Evolutionary conservation across 192 early-diverging fungal species (phyloP).

Genomic region (Backusella macrospora): DNA sequence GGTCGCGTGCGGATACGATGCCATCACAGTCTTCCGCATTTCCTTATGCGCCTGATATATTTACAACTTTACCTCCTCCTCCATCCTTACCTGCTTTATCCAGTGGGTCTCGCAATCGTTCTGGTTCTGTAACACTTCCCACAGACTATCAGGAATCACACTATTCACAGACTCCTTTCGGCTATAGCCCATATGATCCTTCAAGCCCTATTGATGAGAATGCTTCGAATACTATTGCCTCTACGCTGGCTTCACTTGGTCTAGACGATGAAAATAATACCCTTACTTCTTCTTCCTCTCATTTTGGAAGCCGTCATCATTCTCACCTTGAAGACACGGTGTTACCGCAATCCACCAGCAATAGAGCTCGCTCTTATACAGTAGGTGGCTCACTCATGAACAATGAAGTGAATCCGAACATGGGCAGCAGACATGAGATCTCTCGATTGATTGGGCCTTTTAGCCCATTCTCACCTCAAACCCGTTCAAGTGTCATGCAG

Average conservation of each 20-base stretch:
- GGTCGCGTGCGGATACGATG: slow-evolving; percentile 38
- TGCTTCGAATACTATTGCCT: slow-evolving; percentile 26
- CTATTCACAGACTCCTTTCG: slow-evolving; percentile 3
- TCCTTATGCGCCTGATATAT: slow-evolving; percentile 29
- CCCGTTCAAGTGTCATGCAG: slow-evolving; percentile 16
- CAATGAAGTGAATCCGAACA: background rate
- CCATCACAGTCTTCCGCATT: slow-evolving; percentile 34
- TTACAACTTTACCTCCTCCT: slow-evolving; percentile 10
- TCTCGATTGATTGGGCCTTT: slow-evolving; percentile 15
- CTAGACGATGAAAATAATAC: slow-evolving; percentile 28
- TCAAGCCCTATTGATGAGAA: slow-evolving; percentile 24
- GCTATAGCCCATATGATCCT: slow-evolving; percentile 14
- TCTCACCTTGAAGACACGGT: background rate
- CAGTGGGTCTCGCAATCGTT: slow-evolving; percentile 18
- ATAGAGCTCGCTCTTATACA: slow-evolving; percentile 29
- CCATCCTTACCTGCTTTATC: background rate
- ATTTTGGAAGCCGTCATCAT: slow-evolving; percentile 1
- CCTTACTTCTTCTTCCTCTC: background rate
- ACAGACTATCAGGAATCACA: slow-evolving; percentile 7
- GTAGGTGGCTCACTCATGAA: slow-evolving; percentile 2
- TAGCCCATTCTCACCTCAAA: slow-evolving; percentile 21
- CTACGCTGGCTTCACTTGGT: slow-evolving; percentile 36
- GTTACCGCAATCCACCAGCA: slow-evolving; percentile 1
- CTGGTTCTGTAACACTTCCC: slow-evolving; percentile 30
- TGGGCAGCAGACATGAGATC: slow-evolving; percentile 4